Conservation (phyloP, 371 early-diverging fungal species). For the Rhizopus microsporus region DNA sequence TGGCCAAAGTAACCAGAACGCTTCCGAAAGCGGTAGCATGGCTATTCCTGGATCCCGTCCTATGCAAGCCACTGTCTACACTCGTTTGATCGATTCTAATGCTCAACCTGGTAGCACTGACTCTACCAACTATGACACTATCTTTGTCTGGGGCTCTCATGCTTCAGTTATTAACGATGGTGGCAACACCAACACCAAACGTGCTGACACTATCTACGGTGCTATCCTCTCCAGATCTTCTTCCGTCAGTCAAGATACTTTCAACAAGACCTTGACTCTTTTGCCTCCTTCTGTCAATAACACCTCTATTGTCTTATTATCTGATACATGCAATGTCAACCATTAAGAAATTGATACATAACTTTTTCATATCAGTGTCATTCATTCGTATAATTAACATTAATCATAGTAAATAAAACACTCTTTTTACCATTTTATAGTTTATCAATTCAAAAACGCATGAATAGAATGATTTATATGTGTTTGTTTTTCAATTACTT, state of each 20-base stretch:
- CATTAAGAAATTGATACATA: neutral
- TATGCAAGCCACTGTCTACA: conserved; percentile 12
- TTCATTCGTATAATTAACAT: too few relatives aligned
- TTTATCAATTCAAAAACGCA: too few relatives aligned
- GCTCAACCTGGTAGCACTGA: conserved; percentile 19
- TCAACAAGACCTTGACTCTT: conserved; percentile 17
- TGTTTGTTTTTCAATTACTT: too few relatives aligned
- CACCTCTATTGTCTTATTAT: conserved; percentile 11
- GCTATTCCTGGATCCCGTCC: conserved; percentile 15
- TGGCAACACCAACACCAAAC: conserved; percentile 7
- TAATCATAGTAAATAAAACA: too few relatives aligned
- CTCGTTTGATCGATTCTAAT: conserved; percentile 23
- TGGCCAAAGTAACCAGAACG: conserved; percentile 2
- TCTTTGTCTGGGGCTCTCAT: conserved; percentile 22
- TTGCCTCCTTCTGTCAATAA: conserved; percentile 15
- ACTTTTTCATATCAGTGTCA: neutral
- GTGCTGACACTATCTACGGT: conserved; percentile 22
- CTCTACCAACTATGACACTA: conserved; percentile 15
- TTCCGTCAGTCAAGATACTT: conserved; percentile 14
- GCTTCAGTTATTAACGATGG: neutral
- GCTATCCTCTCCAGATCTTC: conserved; percentile 16
- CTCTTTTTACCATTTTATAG: too few relatives aligned
- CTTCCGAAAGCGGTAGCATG: conserved; percentile 15
- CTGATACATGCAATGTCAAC: conserved; percentile 18
- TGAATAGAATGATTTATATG: too few relatives aligned